Percentiles rank a stretch among this genome's conserved stretches.
Conservation (phyloP, 371 early-diverging fungal genomes). For the Mortierella sp. region DNA sequence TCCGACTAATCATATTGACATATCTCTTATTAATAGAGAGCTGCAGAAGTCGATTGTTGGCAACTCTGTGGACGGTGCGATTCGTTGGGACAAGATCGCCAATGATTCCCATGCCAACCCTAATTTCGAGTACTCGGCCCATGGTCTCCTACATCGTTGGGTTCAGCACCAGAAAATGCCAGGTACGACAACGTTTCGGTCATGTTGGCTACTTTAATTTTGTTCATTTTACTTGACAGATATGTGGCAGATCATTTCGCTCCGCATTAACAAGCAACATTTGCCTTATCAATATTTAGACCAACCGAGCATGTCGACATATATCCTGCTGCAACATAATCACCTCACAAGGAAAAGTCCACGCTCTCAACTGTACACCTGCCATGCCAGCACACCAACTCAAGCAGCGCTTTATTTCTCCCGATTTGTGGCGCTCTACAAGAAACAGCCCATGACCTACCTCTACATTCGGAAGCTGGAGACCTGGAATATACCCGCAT, state of each 20-base stretch:
- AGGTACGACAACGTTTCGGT: background rate
- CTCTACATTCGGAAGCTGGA: slow-evolving; percentile 46
- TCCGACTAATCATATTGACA: background rate
- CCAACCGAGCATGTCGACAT: slow-evolving; percentile 17
- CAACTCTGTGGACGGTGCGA: slow-evolving; percentile 5
- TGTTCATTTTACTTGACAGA: background rate
- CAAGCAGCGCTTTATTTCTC: slow-evolving; percentile 44
- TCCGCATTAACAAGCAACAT: background rate
- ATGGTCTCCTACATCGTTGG: slow-evolving; percentile 33
- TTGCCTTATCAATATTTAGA: slow-evolving; percentile 6
- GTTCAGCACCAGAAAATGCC: slow-evolving; percentile 3
- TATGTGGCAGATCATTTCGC: background rate
- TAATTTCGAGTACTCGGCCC: slow-evolving; percentile 14
- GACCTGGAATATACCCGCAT: slow-evolving; percentile 40
- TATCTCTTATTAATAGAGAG: background rate
- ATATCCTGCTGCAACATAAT: slow-evolving; percentile 34
- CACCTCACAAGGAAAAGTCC: slow-evolving; percentile 29
- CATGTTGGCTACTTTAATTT: background rate
- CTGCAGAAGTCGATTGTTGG: slow-evolving; percentile 5
- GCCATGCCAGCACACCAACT: slow-evolving; percentile 32
- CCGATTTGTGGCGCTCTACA: slow-evolving; percentile 37
- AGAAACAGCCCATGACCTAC: slow-evolving; percentile 41
- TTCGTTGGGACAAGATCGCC: slow-evolving; percentile 40
- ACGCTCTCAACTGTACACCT: slow-evolving; percentile 41
- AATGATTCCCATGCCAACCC: slow-evolving; percentile 25